A percentile compares a stretch with the other conserved stretches of the same genome.
These are phyloP conservation scores for Fusarium multiceps DNA, from an alignment of 2,329 filamentous ascomycete genomes.

Conservation along the genomic window DNA sequence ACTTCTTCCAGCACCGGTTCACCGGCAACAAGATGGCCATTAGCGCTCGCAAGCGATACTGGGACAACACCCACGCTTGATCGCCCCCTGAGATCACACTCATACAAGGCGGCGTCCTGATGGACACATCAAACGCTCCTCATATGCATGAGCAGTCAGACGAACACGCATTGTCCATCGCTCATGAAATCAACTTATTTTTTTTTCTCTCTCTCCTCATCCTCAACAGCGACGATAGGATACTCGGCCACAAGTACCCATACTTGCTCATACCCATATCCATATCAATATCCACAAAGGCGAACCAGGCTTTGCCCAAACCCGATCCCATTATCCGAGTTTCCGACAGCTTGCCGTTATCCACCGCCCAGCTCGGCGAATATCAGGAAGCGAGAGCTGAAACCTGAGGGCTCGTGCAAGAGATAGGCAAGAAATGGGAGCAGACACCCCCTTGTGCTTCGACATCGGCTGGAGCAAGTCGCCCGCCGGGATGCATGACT, in stretches of 20 bases:
- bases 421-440: slow-evolving; percentile 1
- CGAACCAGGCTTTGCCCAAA: neutral
- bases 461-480: slow-evolving; percentile 10
- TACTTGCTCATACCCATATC: neutral
- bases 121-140: slow-evolving; percentile 1
- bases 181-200: neutral
- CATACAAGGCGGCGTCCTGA: slow-evolving; percentile 11
- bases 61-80: slow-evolving; percentile 59
- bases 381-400: slow-evolving; percentile 28
- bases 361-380: neutral
- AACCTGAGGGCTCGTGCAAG: slow-evolving; percentile 17
- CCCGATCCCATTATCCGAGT: slow-evolving; percentile 16
- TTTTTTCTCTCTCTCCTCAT: neutral
- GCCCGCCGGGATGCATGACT: slow-evolving; percentile 12
- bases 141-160: neutral
- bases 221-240: neutral
- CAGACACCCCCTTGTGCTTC: neutral
- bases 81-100: slow-evolving; percentile 17
- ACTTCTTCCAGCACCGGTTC: slow-evolving; percentile 80
- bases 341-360: slow-evolving; percentile 10
- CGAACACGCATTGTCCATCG: neutral
- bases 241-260: neutral
- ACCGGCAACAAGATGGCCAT: slow-evolving; percentile 61
- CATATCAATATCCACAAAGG: slow-evolving; percentile 1
- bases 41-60: slow-evolving; percentile 64